Evolutionary conservation across 2,329 filamentous ascomycete species (phyloP).

Genomic region (Orbilia javanica): DNA sequence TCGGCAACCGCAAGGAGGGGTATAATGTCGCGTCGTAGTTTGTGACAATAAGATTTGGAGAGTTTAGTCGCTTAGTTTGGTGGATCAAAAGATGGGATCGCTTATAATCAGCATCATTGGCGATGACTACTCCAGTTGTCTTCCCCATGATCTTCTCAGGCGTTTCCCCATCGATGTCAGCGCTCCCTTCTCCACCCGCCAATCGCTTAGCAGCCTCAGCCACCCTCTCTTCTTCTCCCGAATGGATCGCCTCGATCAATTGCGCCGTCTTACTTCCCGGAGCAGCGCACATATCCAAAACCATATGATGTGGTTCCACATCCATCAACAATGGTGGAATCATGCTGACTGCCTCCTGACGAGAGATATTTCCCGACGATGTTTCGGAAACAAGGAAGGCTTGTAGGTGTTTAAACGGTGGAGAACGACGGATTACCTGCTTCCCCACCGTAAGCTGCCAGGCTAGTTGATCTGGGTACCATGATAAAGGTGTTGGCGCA

Average conservation of each 20-base stretch:
- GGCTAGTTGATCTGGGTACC: constrained; percentile 94
- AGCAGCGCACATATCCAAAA: constrained; percentile 94
- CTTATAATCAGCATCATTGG: constrained; percentile 97
- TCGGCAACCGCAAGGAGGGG: constrained; percentile 87
- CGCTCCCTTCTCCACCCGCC: constrained; percentile 64
- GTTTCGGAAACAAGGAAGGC: constrained; percentile 98
- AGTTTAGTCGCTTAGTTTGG: constrained; percentile 96
- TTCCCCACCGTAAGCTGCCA: constrained; percentile 99
- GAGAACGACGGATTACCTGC: constrained; percentile 91
- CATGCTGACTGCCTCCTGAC: constrained; percentile 99
- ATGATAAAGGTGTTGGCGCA: constrained; percentile 82
- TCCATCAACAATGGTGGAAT: constrained; percentile 96
- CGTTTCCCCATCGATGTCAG: constrained; percentile 64
- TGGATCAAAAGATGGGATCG: constrained; percentile 97
- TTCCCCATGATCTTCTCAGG: constrained; percentile 73
- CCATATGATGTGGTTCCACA: constrained; percentile 88
- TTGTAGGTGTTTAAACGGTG: constrained; percentile 94
- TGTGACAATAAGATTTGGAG: constrained; percentile 94
- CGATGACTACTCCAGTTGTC: constrained; percentile 89
- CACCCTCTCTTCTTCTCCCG: constrained; percentile 89
- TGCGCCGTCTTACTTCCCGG: constrained; percentile 98
- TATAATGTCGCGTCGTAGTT: constrained; percentile 98
- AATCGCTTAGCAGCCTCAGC: constrained; percentile 62
- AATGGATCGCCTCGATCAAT: constrained; percentile 92
- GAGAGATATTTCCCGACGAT: constrained; percentile 94